Evolutionary conservation across 345 rosid species (phyloP).

Genomic region (Populus euphratica): DNA sequence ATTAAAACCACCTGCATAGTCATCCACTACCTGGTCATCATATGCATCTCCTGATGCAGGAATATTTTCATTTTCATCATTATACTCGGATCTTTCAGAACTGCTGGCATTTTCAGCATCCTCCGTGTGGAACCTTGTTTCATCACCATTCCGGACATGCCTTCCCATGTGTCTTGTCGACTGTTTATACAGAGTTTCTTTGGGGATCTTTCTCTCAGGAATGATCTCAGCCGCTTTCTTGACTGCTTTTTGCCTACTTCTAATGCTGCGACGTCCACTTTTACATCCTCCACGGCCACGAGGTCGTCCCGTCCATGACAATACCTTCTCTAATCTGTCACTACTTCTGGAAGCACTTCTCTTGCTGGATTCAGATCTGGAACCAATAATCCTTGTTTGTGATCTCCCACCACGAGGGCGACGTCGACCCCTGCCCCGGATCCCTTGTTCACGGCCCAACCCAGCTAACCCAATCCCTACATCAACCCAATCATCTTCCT

Average conservation of each 20-base stretch:
- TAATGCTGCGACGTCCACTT: slow-evolving; percentile 49
- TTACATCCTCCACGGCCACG: slow-evolving; percentile 47
- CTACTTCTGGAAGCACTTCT: slow-evolving; percentile 28
- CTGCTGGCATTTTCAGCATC: slow-evolving; percentile 51
- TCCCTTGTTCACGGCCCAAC: slow-evolving; percentile 43
- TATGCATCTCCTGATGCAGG: slow-evolving; percentile 39
- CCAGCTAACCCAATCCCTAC: slow-evolving; percentile 31
- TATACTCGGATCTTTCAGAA: slow-evolving; percentile 57
- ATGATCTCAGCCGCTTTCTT: slow-evolving; percentile 32
- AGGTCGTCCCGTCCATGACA: slow-evolving; percentile 46
- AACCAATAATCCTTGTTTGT: slow-evolving; percentile 25
- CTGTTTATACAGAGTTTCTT: slow-evolving; percentile 20
- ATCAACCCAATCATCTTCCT: slow-evolving; percentile 52
- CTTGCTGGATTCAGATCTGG: slow-evolving; percentile 48
- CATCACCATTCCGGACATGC: slow-evolving; percentile 37
- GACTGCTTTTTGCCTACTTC: slow-evolving; percentile 45
- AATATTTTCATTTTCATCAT: slow-evolving; percentile 39
- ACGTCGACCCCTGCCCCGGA: slow-evolving; percentile 42
- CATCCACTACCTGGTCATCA: slow-evolving; percentile 34
- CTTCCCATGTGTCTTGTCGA: slow-evolving; percentile 19
- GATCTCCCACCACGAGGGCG: slow-evolving; percentile 45
- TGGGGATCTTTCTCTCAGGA: slow-evolving; percentile 17
- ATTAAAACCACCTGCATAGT: slow-evolving; percentile 32
- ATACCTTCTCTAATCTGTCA: slow-evolving; percentile 20
- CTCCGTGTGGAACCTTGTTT: slow-evolving; percentile 31